These are phyloP conservation scores for Escovopsis weberi DNA, from an alignment of 2,329 filamentous ascomycete species.

Conservation along the genomic window DNA sequence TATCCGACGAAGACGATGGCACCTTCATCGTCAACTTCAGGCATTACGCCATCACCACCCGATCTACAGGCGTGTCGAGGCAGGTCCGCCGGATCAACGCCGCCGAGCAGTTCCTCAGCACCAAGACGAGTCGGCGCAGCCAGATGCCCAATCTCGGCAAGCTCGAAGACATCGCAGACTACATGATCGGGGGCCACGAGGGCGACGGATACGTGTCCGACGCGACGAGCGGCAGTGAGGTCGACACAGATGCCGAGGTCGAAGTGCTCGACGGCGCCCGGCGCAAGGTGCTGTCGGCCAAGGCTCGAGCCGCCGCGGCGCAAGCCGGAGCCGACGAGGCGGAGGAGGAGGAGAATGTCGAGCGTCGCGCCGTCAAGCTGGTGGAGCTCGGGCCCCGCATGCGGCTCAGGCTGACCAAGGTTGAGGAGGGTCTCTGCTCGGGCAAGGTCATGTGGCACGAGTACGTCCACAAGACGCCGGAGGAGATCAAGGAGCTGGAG, in stretches of 20 bases:
- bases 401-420: conserved; percentile 80
- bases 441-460: conserved; percentile 98
- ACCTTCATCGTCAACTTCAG: conserved; percentile 75
- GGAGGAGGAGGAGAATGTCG: conserved; percentile 43
- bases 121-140: conserved; percentile 48
- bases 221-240: conserved; percentile 70
- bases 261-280: conserved; percentile 59
- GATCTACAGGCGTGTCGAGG: conserved; percentile 70
- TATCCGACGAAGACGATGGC: conserved; percentile 41
- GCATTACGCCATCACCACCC: conserved; percentile 92
- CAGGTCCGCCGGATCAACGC: conserved; percentile 71
- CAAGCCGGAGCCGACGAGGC: conserved; percentile 27
- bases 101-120: conserved; percentile 60
- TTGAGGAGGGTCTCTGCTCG: conserved; percentile 82
- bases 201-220: conserved; percentile 75
- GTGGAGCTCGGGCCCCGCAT: conserved; percentile 86
- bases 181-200: conserved; percentile 70
- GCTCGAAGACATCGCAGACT: conserved; percentile 87
- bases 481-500: conserved; percentile 66
- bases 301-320: conserved; percentile 27
- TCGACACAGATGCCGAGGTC: conserved; percentile 90
- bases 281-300: conserved; percentile 45
- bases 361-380: conserved; percentile 79
- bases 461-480: conserved; percentile 70
- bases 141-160: conserved; percentile 75